phyloP scores from a whole-genome alignment of 2,329 filamentous ascomycete species.

The Bimuria novae-zelandiae region DNA sequence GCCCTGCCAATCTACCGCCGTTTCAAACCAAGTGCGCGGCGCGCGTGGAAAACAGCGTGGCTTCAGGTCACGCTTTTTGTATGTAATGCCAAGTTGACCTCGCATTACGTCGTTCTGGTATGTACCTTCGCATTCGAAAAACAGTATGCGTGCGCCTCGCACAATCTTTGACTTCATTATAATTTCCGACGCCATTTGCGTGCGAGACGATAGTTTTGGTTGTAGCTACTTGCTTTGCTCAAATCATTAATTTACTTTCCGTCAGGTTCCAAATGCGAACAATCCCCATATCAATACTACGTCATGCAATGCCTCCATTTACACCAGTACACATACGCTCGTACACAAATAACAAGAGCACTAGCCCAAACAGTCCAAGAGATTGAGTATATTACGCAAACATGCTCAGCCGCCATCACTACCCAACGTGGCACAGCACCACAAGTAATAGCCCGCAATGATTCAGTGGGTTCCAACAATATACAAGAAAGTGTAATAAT shows the following conservation, averaged over 20 bases:
- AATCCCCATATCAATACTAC: neutral
- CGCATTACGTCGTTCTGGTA: neutral
- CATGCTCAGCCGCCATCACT: neutral
- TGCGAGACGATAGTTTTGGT: too few relatives aligned
- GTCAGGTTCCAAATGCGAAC: too few relatives aligned
- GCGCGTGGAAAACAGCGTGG: neutral
- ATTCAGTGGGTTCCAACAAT: neutral
- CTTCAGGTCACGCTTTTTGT: neutral
- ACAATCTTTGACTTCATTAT: too few relatives aligned
- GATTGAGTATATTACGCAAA: neutral
- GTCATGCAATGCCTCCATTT: neutral
- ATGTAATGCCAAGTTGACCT: neutral
- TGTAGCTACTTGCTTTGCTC: too few relatives aligned
- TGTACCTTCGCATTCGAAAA: too few relatives aligned
- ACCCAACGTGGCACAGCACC: too few relatives aligned
- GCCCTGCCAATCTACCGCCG: neutral
- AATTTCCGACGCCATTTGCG: too few relatives aligned
- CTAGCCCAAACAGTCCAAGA: neutral
- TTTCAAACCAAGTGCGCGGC: conserved; percentile 2
- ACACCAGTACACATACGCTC: neutral
- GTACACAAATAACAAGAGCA: neutral
- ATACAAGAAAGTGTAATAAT: conserved; percentile 4
- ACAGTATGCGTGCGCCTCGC: too few relatives aligned
- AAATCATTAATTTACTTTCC: too few relatives aligned
- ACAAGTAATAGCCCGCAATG: too few relatives aligned